Evolutionary conservation across 73 alveolate species (phyloP), one percentile per base, ranked within the genome.

Genomic region (Paraurostyla sp.): DNA sequence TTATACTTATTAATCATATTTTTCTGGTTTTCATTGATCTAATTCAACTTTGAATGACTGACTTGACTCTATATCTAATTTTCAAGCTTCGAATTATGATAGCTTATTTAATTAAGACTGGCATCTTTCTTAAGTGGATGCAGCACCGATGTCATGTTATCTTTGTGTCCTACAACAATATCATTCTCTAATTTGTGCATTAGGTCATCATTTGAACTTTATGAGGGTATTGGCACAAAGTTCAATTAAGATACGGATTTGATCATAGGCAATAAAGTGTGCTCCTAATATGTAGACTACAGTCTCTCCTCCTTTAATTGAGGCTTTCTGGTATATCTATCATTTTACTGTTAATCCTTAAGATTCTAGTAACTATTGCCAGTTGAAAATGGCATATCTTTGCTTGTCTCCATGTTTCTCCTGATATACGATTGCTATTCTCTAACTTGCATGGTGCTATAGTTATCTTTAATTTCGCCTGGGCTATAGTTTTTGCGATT

Each of bases 381-480:
- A 20, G 30, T 59, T 27, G 22, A 3, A 27, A 27, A 38, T 38
- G 82, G 82, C 82, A 65, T 65, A 1, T 65, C 82, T 23, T 65
- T 65, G 42, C 82, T 65, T 38, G 35, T 38, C 36, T 58, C 82
- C 82, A 65, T 65, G 41, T 65, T 65, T 38, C 82, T 65, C 36
- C 25, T 65, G 23, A 38, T 58, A 38, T 65, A 65, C 1, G 38
- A 1, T 38, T 65, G 82, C 6, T 38, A 18, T 20, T 65, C 58
- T 7, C 1, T 38, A 38, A 2, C 18, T 11, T 38, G 35, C 33
- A 65, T 18, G 41, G 16, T 65, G 40, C 41, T 65, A 6, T 38
- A 11, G 58, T 27, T 18, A 1, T 65, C 82, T 65, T 65, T 65
- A 23, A 38, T 38, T 3, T 65, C 82, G 16, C 41, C 40, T 0